Percentiles rank a stretch among this genome's conserved stretches.
Evolutionary conservation across 2,329 filamentous ascomycete species (phyloP).

Genomic region (Exophiala sp.): DNA sequence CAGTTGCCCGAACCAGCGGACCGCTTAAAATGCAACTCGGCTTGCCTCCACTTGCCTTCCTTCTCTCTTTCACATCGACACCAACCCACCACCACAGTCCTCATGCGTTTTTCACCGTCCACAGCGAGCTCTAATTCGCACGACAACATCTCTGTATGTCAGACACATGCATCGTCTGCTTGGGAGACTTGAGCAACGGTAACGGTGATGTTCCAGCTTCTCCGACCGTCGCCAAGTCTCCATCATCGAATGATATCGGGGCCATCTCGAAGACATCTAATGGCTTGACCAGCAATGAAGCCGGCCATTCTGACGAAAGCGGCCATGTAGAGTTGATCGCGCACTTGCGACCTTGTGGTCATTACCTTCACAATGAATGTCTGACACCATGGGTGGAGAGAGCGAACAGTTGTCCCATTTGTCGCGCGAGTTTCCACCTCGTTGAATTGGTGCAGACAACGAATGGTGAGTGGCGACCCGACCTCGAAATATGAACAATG

Average conservation of each 20-base stretch:
- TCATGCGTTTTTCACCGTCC: slow-evolving; percentile 17
- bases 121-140: slow-evolving; percentile 25
- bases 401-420: slow-evolving; percentile 97
- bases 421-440: slow-evolving; percentile 81
- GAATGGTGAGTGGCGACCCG: slow-evolving; percentile 58
- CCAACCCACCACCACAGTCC: slow-evolving; percentile 10
- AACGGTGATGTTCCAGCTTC: slow-evolving; percentile 46
- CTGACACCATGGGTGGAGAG: slow-evolving; percentile 91
- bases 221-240: slow-evolving; percentile 39
- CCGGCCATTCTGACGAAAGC: slow-evolving; percentile 23
- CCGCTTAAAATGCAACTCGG: slow-evolving; percentile 11
- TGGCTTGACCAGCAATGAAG: slow-evolving; percentile 30
- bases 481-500: slow-evolving; percentile 2
- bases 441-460: slow-evolving; percentile 76
- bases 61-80: slow-evolving; percentile 20
- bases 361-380: slow-evolving; percentile 88
- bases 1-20: slow-evolving; percentile 5
- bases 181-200: slow-evolving; percentile 61
- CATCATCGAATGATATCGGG: slow-evolving; percentile 23
- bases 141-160: slow-evolving; percentile 42
- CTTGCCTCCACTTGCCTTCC: slow-evolving; percentile 18
- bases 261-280: slow-evolving; percentile 31
- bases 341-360: slow-evolving; percentile 69
- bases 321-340: slow-evolving; percentile 44
- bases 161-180: slow-evolving; percentile 65